Evolutionary conservation across 306 rosid genomes (phyloP).

Genomic region (Quercus aquifolioides): DNA sequence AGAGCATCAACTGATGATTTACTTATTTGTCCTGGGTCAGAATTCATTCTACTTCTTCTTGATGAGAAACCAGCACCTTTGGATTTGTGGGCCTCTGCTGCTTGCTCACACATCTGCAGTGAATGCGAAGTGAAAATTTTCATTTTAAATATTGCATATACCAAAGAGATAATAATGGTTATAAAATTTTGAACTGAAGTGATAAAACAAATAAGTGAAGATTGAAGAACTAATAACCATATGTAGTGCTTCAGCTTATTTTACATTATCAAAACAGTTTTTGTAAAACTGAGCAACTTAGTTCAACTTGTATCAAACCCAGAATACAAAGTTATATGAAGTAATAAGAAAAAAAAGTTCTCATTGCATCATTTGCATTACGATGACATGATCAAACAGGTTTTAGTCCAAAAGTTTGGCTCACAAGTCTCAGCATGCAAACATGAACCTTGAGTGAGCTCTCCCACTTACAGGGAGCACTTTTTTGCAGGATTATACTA

Average conservation of each 20-base stretch:
- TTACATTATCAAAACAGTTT: constrained; percentile 14
- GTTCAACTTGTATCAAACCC: constrained; percentile 7
- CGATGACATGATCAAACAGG: background rate
- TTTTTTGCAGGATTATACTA: background rate
- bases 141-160: background rate
- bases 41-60: constrained; percentile 63
- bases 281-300: background rate
- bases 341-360: background rate
- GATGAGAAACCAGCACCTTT: constrained; percentile 66
- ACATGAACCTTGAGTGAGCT: background rate
- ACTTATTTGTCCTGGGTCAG: constrained; percentile 55
- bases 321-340: background rate
- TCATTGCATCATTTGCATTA: background rate
- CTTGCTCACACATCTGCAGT: constrained; percentile 93
- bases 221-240: background rate
- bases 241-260: constrained; percentile 3
- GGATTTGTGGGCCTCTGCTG: constrained; percentile 93
- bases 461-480: background rate
- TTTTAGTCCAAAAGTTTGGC: background rate
- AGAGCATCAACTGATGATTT: constrained; percentile 88
- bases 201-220: background rate
- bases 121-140: constrained; percentile 2
- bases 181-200: background rate
- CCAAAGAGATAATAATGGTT: background rate
- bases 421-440: background rate